These are phyloP conservation scores for Tolypocladium inflatum DNA, from an alignment of 2,329 filamentous ascomycete species.

Conservation along the genomic window DNA sequence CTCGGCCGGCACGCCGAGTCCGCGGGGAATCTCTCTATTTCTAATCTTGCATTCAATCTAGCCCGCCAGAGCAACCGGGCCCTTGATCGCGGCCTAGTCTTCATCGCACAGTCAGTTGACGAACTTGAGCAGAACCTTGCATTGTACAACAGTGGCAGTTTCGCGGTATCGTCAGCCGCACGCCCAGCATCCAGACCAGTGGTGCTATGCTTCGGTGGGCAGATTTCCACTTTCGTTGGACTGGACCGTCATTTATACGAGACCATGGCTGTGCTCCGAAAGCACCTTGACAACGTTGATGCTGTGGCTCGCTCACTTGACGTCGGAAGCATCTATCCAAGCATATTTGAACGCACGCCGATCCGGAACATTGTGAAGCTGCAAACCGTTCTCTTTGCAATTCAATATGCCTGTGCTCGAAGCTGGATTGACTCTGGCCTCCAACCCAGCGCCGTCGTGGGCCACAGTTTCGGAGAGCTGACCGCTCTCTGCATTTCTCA, in stretches of 20 bases:
- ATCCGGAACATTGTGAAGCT: slow-evolving; percentile 17
- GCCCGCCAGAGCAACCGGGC: not conserved
- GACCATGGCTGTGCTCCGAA: slow-evolving; percentile 9
- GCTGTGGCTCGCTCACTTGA: slow-evolving; percentile 7
- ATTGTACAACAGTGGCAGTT: not conserved
- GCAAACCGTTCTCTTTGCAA: slow-evolving; percentile 28
- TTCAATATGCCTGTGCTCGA: slow-evolving; percentile 25
- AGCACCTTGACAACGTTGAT: slow-evolving; percentile 6
- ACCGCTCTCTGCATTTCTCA: slow-evolving; percentile 27
- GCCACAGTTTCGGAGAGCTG: slow-evolving; percentile 33
- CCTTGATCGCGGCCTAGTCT: not conserved
- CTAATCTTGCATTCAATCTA: slow-evolving; percentile 22
- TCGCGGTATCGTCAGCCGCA: not conserved
- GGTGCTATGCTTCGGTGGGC: slow-evolving; percentile 22
- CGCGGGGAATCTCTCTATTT: not conserved
- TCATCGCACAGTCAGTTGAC: not conserved
- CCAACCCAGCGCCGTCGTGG: slow-evolving; percentile 13
- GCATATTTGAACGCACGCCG: slow-evolving; percentile 17
- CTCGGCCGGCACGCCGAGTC: not conserved
- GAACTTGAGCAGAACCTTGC: not conserved
- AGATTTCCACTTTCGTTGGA: slow-evolving; percentile 18
- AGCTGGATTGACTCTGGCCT: slow-evolving; percentile 26
- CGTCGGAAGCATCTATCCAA: slow-evolving; percentile 16
- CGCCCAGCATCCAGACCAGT: slow-evolving; percentile 2
- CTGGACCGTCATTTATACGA: slow-evolving; percentile 21